Evolutionary conservation across 2,329 filamentous ascomycete species (phyloP), one percentile per base, ranked within the genome.

Genomic region (Alternaria triticimaculans): DNA sequence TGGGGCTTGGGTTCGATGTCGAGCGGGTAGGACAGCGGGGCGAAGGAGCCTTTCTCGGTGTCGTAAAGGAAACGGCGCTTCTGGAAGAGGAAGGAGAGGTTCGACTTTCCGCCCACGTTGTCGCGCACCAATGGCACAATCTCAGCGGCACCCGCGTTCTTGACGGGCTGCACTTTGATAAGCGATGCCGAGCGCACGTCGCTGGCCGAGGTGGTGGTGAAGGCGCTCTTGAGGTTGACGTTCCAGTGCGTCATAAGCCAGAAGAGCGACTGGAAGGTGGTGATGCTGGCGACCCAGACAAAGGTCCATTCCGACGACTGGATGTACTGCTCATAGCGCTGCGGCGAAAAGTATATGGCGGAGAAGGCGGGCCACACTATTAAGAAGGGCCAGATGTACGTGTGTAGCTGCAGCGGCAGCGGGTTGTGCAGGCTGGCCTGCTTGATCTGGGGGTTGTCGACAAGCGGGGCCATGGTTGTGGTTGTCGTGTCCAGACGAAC

Each of bases 201-300:
- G 64, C 86, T 87, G 59, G 90, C 92, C 70, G 86, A 87, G 59
- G 86, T 90, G 2, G 94, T 89, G 12, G 92, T 98, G 81, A 98
- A 97, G 64, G 90, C 82, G 21, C 91, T 91, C 76, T 90, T 88
- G 67, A 98, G 84, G 77, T 94, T 90, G 79, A 99, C 93, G 77
- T 93, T 98, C 96, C 96, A 99, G 83, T 98, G 93, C 50, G 96
- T 99, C 84, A 92, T 95, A 66, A 99, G 87, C 95, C 96, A 99
- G 72, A 94, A 84, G 68, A 99, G 87, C 68, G 92, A 90, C 84
- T 99, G 96, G 60, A 91, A 76, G 11, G 94, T 97, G 79, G 96
- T 86, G 78, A 99, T 97, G 71, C 89, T 87, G 74, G 92, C 95
- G 70, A 91, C 88, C 90, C 93, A 99, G 67, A 99, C 93, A 79